Base-by-base conservation (phyloP, 2,329 filamentous ascomycete species). In the Thielaviopsis populi region DNA sequence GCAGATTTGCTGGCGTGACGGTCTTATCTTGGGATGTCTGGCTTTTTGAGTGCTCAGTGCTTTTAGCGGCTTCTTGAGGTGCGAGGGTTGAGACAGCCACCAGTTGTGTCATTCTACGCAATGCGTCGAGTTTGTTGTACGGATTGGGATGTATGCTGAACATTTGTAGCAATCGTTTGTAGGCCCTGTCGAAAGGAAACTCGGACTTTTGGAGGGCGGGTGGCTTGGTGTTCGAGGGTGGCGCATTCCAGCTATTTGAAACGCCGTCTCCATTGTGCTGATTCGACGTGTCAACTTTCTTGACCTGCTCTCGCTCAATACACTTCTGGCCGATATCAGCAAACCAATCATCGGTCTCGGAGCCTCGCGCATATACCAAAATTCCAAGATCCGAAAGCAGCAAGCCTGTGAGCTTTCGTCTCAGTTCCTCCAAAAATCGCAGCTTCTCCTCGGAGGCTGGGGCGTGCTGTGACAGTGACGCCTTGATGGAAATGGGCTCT, bases 281-380 rank as follows among this genome's bases (percentile, higher is more conserved):
- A 17, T 4, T n/a, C 17, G n/a, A 0, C 8, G 30, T 56, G 24
- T 17, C 40, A 7, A 17, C 27, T n/a, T 59, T 53, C 40, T 63
- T 40, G 2, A 79, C 77, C 60, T 85, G 81, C 58, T 80, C 82
- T 30, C 83, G 78, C 46, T 85, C 82, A 62, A 85, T 83, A 70
- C 83, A 86, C 68, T 86, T 77, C 68, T 86, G 81, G 2, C 84
- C 83, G 6, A 91, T 73, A 15, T 82, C 82, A 62, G 82, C 79
- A 68, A 96, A 94, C 87, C 92, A 96, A 2, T 79, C 79, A 72
- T 97, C 94, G 0, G 92, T 97, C 75, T 99, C 94, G 50, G 91
- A 95, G 2, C 94, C 94, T 61, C 83, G 83, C n/a, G 85, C 84
- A 73, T 95, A 94, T 1, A 96, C 86, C 37, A 89, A 82, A 48